Base-by-base conservation (phyloP, 164 flowering plant genomes). In the Tinospora cordifolia region DNA sequence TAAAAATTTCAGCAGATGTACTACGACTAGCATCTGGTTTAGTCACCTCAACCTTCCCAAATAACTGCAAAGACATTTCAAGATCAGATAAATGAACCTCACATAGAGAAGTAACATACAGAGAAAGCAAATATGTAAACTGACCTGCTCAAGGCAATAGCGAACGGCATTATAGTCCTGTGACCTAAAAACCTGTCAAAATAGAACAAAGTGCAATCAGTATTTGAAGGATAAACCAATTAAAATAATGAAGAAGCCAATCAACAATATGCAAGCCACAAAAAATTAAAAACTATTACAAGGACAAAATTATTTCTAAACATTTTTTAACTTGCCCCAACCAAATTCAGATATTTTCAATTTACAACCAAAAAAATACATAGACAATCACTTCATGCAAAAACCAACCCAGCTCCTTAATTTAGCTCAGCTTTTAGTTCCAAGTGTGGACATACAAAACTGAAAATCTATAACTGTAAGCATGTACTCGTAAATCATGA, bases 21-120 rank as follows among this genome's bases (percentile, higher is more conserved):
- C 86, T 83, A 65, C 98, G 87, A 86, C 98, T 94, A 54, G 98
- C 93, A 24, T 78, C 81, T 39, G 98, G 98, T 75, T 92, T 94
- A 38, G 82, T 83, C 62, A 87, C 93, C 79, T 92, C 97, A 62
- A 94, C 98, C 86, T 88, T 94, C 59, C 83, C 98, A 83, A 94
- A 94, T 34, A 94, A 77, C 97, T 94, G 89, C 72, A 77, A n/a
- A 12, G 40, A 77, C 70, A 51, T 19, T 54, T 27, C 11, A 69
- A 19, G 25, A 59, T 72, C 67, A 75, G 63, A 71, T 51, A 46
- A 24, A 70, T 17, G 11, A 19, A n/a, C 40, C 62, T 69, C 36
- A 25, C 3, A 59, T 0, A 47, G 30, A 57, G 9, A 69, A 71
- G 38, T 3, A 65, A 66, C 9, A 34, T 0, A 59, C 15, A 2